Percentiles rank a stretch among this genome's conserved stretches.
These are phyloP conservation scores for Phytophthora brassicae DNA, from an alignment of 352 stramenopile species.

Conservation along the genomic window DNA sequence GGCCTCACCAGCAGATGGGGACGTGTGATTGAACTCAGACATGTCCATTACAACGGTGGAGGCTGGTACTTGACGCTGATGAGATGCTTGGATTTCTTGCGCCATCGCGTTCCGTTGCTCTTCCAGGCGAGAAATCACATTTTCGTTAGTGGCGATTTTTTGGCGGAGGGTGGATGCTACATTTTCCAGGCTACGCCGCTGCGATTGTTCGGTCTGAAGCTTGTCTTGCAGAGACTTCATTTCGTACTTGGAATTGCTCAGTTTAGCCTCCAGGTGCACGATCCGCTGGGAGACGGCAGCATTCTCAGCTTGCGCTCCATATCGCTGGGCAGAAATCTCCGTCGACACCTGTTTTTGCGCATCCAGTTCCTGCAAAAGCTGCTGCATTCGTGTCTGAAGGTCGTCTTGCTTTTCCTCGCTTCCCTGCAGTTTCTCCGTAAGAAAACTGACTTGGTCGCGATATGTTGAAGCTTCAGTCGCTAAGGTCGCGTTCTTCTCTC, in stretches of 20 bases:
- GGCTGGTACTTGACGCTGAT: constrained; percentile 46
- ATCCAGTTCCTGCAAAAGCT: constrained; percentile 48
- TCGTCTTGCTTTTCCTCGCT: constrained; percentile 54
- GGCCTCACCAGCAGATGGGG: constrained; percentile 18
- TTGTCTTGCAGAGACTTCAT: constrained; percentile 63
- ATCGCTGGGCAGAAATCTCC: constrained; percentile 78
- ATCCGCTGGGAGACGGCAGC: constrained; percentile 76
- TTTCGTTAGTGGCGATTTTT: constrained; percentile 65
- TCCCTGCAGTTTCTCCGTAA: constrained; percentile 71
- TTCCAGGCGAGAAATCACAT: constrained; percentile 56
- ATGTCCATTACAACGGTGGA: constrained; percentile 62
- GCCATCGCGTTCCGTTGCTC: constrained; percentile 79
- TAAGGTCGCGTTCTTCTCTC: constrained; percentile 60
- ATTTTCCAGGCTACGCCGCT: constrained; percentile 64
- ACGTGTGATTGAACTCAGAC: constrained; percentile 53
- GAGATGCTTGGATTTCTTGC: constrained; percentile 63
- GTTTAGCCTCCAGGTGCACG: constrained; percentile 72
- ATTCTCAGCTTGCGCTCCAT: constrained; percentile 74
- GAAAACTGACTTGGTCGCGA: constrained; percentile 77
- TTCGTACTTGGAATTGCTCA: constrained; percentile 73
- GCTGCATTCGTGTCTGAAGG: constrained; percentile 58
- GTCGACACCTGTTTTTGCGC: constrained; percentile 70
- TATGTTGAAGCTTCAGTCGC: constrained; percentile 60
- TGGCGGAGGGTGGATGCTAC: constrained; percentile 66
- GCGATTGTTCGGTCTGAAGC: constrained; percentile 48